Conservation (phyloP, 768 basidiomycete genomes). For the Megacollybia marginata region DNA sequence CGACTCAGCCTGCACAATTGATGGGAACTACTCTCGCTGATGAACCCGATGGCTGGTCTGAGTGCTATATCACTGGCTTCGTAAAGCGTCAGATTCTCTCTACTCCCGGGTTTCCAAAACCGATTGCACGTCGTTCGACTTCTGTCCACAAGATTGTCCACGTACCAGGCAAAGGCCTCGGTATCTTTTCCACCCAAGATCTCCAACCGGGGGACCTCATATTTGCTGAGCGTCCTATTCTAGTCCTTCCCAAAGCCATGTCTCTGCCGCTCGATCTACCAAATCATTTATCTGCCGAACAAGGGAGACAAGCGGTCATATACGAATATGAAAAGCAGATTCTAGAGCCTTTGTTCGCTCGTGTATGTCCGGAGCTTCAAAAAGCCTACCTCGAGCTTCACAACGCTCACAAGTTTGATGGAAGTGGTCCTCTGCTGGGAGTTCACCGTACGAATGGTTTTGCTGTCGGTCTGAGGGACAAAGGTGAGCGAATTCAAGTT, state of each 20-base stretch:
- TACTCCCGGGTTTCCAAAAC: neutral
- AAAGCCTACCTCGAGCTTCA: slow-evolving; percentile 16
- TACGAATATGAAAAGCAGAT: slow-evolving; percentile 5
- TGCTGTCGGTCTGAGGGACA: slow-evolving; percentile 2
- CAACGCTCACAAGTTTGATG: slow-evolving; percentile 21
- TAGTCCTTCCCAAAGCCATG: slow-evolving; percentile 1
- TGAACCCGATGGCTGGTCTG: neutral
- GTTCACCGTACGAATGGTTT: slow-evolving; percentile 22
- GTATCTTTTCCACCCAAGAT: slow-evolving; percentile 6
- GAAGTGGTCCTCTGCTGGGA: slow-evolving; percentile 21
- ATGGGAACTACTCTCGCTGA: neutral
- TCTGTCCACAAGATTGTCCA: neutral
- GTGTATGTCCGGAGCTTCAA: slow-evolving; percentile 14
- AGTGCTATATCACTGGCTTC: neutral
- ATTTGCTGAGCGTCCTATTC: slow-evolving; percentile 5
- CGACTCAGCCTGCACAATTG: neutral
- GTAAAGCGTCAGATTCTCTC: neutral
- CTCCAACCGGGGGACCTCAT: slow-evolving; percentile 7
- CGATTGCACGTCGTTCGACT: neutral
- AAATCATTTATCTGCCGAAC: neutral
- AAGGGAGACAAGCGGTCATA: neutral
- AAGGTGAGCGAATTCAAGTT: neutral
- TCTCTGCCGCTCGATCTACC: neutral
- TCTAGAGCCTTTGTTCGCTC: slow-evolving; percentile 7
- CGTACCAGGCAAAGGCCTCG: slow-evolving; percentile 3